A percentile compares a stretch with the other conserved stretches of the same genome.
These are phyloP conservation scores for Herpetospermum pedunculosum DNA, from an alignment of 306 rosid species.

Conservation along the genomic window DNA sequence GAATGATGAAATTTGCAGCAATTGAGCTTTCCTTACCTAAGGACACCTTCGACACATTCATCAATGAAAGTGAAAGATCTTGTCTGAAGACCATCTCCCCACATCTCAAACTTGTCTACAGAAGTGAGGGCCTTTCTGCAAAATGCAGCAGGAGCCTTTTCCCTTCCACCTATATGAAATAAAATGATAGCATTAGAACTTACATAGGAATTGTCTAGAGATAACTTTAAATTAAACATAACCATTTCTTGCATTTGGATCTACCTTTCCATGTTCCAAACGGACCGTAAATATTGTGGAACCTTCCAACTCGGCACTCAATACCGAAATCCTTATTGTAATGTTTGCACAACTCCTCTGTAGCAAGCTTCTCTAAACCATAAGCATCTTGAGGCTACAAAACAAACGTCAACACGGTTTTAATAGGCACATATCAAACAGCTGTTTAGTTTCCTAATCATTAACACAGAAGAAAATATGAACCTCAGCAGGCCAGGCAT, in stretches of 20 bases:
- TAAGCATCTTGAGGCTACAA: conserved; percentile 98
- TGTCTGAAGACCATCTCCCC: conserved; percentile 99
- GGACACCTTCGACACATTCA: conserved; percentile 98
- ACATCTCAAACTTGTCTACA: conserved; percentile 85
- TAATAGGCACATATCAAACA: neutral
- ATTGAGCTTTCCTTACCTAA: conserved; percentile 43
- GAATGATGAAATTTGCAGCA: neutral
- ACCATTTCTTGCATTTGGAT: neutral
- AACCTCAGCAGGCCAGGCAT: conserved; percentile 99
- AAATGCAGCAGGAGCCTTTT: conserved; percentile 99
- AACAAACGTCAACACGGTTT: conserved; percentile 1
- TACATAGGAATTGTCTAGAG: neutral
- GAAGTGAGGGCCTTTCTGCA: conserved; percentile 77
- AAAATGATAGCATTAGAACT: neutral
- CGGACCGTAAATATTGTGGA: conserved; percentile 96
- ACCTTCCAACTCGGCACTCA: conserved; percentile 91
- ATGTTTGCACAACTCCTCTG: conserved; percentile 97
- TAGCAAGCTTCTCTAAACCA: conserved; percentile 97
- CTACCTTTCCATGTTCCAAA: conserved; percentile 98
- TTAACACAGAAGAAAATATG: conserved; percentile 16
- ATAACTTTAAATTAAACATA: neutral
- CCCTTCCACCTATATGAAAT: conserved; percentile 75
- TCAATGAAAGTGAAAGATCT: conserved; percentile 96
- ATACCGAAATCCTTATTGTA: conserved; percentile 89
- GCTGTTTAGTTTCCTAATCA: neutral